Conservation (phyloP, 805 yeast genomes). For the Groenewaldozyma salmanticensis region DNA sequence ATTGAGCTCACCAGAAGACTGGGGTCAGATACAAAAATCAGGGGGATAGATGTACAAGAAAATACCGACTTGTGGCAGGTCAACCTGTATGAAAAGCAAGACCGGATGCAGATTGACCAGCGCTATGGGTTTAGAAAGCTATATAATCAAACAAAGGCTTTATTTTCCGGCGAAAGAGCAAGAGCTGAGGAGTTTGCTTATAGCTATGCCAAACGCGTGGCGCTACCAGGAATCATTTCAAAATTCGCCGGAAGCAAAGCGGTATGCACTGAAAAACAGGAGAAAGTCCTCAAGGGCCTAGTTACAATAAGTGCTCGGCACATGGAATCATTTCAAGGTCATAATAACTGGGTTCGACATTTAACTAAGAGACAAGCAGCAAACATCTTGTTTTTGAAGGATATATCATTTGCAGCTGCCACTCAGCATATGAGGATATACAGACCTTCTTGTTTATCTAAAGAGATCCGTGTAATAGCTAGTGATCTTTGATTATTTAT, state of each 20-base stretch:
- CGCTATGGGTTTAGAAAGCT: not conserved
- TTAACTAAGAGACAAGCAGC: not conserved
- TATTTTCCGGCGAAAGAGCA: not conserved
- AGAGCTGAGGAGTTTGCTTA: not conserved
- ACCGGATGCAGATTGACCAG: too few species aligned
- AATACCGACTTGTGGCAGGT: not conserved
- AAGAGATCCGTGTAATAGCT: not conserved
- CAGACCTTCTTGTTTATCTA: not conserved
- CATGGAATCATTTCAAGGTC: not conserved
- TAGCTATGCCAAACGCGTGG: not conserved
- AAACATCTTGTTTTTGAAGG: not conserved
- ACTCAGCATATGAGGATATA: not conserved
- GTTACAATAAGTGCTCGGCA: not conserved
- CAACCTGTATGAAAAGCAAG: not conserved
- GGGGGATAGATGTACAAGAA: not conserved
- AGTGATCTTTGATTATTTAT: not conserved
- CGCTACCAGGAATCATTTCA: not conserved
- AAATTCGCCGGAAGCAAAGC: not conserved
- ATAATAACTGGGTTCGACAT: not conserved
- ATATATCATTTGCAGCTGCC: not conserved
- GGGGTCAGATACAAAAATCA: not conserved
- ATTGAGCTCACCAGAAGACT: not conserved
- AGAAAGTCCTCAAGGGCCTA: not conserved
- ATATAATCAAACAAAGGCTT: not conserved
- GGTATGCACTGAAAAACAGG: not conserved